Base-by-base conservation (phyloP, 192 early-diverging fungal species). In the Coemansia furcata region DNA sequence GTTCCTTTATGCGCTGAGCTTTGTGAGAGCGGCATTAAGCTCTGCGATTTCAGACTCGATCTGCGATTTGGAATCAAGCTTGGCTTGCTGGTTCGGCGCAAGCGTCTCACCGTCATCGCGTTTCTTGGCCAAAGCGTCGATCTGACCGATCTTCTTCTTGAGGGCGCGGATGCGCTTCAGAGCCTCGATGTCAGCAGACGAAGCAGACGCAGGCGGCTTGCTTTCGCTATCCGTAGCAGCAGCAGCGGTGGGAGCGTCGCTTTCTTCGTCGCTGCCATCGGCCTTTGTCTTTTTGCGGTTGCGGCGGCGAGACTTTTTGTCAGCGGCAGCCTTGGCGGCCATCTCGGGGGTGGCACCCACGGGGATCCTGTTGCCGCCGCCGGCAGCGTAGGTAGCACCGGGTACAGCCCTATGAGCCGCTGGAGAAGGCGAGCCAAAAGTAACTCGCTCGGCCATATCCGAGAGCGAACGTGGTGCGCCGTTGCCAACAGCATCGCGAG, bases 111-210 rank as follows among this genome's bases (percentile, higher is more conserved):
- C 96, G 15, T 84, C 85, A 26, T 84, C 84, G 69, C 89, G 86
- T 66, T 88, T 90, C 43, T 88, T 87, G 71, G 92, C 94, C 44
- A 99, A 85, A 47, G 91, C 91, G 38, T 83, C 83, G 76, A 99
- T 98, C 79, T 94, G 91, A 67, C 89, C 89, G 54, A 98, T 72
- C 79, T 98, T 99, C 84, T 97, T 99, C 59, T 92, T 89, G 19
- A 98, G 74, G 35, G 84, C 86, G 52, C 94, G 89, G 65, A 95
- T 84, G 74, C 91, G 92, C 86, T 97, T 99, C 59, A 95, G 88
- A 17, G 85, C 84, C 58, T 95, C 95, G 7, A 88, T 68, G 30
- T 69, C 81, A 52, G 68, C 77, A 21, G 46, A 47, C 21, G 46
- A 47, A n/a, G 46, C 19, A 9, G 65, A 65, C 3, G 17, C 23